A percentile compares a stretch with the other conserved stretches of the same genome.
phyloP scores from a whole-genome alignment of 805 yeast genomes.

The Saccharomycopsis olivae region DNA sequence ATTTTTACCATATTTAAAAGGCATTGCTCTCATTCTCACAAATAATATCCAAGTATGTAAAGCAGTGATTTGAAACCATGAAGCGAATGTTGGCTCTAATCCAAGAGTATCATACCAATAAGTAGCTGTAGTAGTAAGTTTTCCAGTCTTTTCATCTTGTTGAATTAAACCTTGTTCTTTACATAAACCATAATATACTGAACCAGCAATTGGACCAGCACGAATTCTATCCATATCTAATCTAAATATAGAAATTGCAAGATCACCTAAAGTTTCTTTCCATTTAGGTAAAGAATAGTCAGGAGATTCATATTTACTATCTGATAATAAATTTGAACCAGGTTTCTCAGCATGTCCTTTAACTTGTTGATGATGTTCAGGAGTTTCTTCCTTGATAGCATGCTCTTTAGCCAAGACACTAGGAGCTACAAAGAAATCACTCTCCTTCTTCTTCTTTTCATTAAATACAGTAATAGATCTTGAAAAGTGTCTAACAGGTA shows the following conservation, averaged over 20 bases:
- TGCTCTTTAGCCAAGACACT: slow-evolving; percentile 3
- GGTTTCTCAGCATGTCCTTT: slow-evolving; percentile 1
- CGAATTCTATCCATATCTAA: slow-evolving; percentile 88
- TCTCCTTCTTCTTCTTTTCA: too few relatives aligned
- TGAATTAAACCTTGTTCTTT: slow-evolving; percentile 73
- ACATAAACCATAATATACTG: slow-evolving; percentile 76
- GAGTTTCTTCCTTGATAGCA: background rate
- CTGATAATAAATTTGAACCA: slow-evolving; percentile 26
- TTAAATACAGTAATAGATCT: too few relatives aligned
- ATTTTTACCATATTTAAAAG: slow-evolving; percentile 75
- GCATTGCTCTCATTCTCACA: slow-evolving; percentile 95
- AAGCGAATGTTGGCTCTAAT: slow-evolving; percentile 81
- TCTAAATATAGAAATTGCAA: slow-evolving; percentile 46
- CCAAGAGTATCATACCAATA: slow-evolving; percentile 81
- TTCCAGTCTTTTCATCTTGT: slow-evolving; percentile 65
- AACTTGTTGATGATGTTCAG: background rate
- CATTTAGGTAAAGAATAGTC: slow-evolving; percentile 36
- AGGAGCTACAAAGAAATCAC: slow-evolving; percentile 3
- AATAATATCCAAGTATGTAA: slow-evolving; percentile 90
- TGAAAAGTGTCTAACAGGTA: too few relatives aligned
- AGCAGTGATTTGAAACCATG: slow-evolving; percentile 89
- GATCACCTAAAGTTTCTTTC: slow-evolving; percentile 53
- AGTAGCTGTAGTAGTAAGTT: slow-evolving; percentile 57
- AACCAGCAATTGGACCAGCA: slow-evolving; percentile 92
- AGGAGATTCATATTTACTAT: slow-evolving; percentile 32